Evolutionary conservation across 2,329 filamentous ascomycete species (phyloP).

Genomic region (Helotiales sp.): DNA sequence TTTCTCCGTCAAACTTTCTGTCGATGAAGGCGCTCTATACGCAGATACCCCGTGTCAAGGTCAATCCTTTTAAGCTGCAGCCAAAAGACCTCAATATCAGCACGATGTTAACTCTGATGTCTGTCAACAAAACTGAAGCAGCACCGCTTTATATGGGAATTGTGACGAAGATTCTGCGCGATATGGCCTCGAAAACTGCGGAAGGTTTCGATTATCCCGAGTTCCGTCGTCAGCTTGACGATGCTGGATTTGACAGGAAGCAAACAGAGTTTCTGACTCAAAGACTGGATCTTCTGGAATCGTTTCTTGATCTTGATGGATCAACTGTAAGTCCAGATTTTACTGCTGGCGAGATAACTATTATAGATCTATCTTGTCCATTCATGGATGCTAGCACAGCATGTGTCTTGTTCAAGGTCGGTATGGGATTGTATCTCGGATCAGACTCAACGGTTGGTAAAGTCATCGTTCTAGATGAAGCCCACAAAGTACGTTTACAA

Average conservation of each 20-base stretch:
- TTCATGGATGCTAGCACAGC: slow-evolving; percentile 70
- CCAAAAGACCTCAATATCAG: slow-evolving; percentile 29
- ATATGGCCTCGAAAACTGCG: slow-evolving; percentile 27
- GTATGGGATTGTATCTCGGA: slow-evolving; percentile 68
- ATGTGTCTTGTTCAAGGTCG: slow-evolving; percentile 75
- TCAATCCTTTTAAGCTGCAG: slow-evolving; percentile 24
- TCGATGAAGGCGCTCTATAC: slow-evolving; percentile 18
- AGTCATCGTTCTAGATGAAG: slow-evolving; percentile 76
- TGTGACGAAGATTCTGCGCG: slow-evolving; percentile 28
- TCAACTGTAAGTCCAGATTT: slow-evolving; percentile 56
- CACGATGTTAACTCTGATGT: slow-evolving; percentile 31
- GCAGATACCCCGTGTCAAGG: slow-evolving; percentile 24
- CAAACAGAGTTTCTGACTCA: slow-evolving; percentile 62
- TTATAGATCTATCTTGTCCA: slow-evolving; percentile 75
- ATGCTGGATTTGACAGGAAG: slow-evolving; percentile 48
- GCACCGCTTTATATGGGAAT: slow-evolving; percentile 29
- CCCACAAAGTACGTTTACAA: slow-evolving; percentile 64
- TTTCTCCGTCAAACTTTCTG: slow-evolving; percentile 29
- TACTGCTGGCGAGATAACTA: slow-evolving; percentile 48
- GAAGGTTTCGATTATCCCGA: slow-evolving; percentile 49
- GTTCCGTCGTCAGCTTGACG: slow-evolving; percentile 47
- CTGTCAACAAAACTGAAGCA: slow-evolving; percentile 22
- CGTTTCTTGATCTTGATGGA: slow-evolving; percentile 24
- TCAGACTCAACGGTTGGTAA: slow-evolving; percentile 53
- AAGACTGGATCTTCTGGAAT: slow-evolving; percentile 64